phyloP scores from a whole-genome alignment of 371 early-diverging fungal species.

The Rhizopus arrhizus region DNA sequence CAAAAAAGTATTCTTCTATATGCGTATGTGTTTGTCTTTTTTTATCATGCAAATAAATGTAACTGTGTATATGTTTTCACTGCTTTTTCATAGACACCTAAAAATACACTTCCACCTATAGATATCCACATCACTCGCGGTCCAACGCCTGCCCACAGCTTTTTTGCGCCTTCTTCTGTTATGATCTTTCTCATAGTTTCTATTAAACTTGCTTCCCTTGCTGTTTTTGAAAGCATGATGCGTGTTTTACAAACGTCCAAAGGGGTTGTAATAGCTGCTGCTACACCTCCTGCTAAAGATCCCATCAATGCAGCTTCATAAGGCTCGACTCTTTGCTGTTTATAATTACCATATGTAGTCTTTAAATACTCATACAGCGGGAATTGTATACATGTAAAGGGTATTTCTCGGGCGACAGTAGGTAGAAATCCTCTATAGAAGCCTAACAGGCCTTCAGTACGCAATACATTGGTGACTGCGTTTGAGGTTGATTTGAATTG shows the following conservation, averaged over 20 bases:
- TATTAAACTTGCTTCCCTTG: conserved; percentile 57
- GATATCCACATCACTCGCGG: conserved; percentile 95
- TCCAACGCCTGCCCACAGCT: conserved; percentile 82
- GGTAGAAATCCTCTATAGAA: conserved; percentile 92
- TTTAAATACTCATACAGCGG: conserved; percentile 93
- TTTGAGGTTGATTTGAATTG: conserved; percentile 65
- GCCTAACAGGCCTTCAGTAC: conserved; percentile 77
- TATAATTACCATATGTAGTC: conserved; percentile 43
- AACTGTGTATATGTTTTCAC: conserved; percentile 50
- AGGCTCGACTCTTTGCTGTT: conserved; percentile 58
- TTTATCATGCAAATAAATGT: conserved; percentile 30
- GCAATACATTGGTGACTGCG: conserved; percentile 62
- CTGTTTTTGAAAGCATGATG: conserved; percentile 82
- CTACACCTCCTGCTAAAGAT: conserved; percentile 87
- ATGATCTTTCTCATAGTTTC: conserved; percentile 75
- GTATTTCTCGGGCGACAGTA: conserved; percentile 90
- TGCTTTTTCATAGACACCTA: conserved; percentile 90
- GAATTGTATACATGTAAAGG: conserved; percentile 95
- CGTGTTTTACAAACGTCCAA: conserved; percentile 92
- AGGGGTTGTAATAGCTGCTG: conserved; percentile 90
- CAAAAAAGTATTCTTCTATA: background rate
- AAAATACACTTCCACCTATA: conserved; percentile 91
- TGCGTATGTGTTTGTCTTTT: background rate
- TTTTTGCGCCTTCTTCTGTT: conserved; percentile 76
- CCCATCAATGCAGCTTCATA: conserved; percentile 89